These are phyloP conservation scores for Yamadazyma dendronema DNA, from an alignment of 1,139 yeast genomes.

Conservation along the genomic window DNA sequence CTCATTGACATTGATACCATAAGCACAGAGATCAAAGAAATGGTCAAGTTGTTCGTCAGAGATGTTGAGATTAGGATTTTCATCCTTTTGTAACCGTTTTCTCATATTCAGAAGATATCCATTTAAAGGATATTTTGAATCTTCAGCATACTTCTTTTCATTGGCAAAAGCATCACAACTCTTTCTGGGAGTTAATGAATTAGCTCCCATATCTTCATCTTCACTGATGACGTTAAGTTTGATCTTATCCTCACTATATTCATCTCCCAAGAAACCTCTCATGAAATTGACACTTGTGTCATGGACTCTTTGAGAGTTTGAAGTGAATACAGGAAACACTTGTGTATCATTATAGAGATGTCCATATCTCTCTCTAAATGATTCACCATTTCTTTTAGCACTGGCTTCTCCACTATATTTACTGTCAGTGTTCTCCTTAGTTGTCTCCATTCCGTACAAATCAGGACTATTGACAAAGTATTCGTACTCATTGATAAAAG, in stretches of 20 bases:
- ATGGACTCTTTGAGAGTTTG: slow-evolving; percentile 30
- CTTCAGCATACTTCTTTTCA: slow-evolving; percentile 8
- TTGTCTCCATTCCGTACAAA: slow-evolving; percentile 31
- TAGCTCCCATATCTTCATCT: slow-evolving; percentile 27
- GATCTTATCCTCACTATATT: slow-evolving; percentile 19
- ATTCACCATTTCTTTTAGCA: slow-evolving; percentile 34
- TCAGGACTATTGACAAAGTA: slow-evolving; percentile 28
- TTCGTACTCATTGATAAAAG: slow-evolving; percentile 32
- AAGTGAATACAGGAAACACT: slow-evolving; percentile 32
- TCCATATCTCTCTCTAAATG: slow-evolving; percentile 33
- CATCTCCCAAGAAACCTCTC: slow-evolving; percentile 27
- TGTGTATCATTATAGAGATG: slow-evolving; percentile 21
- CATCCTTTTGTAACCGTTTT: slow-evolving; percentile 20
- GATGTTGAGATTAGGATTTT: slow-evolving; percentile 33
- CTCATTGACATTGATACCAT: slow-evolving; percentile 53
- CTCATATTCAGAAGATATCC: slow-evolving; percentile 39
- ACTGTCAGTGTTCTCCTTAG: slow-evolving; percentile 26
- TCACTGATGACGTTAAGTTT: slow-evolving; percentile 27
- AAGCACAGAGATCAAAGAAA: slow-evolving; percentile 50
- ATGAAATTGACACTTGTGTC: slow-evolving; percentile 32
- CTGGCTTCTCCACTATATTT: slow-evolving; percentile 30
- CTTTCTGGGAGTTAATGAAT: slow-evolving; percentile 33
- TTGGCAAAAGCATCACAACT: slow-evolving; percentile 20
- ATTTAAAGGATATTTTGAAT: slow-evolving; percentile 1
- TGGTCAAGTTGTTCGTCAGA: slow-evolving; percentile 38